These are phyloP conservation scores for Jacaranda mimosifolia DNA, from an alignment of 257 asterid genomes.

Conservation along the genomic window DNA sequence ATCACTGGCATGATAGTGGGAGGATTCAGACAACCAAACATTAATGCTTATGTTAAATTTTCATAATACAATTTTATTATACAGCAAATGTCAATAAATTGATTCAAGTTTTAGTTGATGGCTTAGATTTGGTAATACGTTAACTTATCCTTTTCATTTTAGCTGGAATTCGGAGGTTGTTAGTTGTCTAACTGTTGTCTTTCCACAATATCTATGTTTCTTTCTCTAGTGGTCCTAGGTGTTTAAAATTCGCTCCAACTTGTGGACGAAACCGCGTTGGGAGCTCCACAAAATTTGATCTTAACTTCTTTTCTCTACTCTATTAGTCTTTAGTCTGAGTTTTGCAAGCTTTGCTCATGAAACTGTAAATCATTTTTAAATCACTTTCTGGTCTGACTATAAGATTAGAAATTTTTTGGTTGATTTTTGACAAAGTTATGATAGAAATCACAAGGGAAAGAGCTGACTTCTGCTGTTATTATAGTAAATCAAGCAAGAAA, in stretches of 20 bases:
- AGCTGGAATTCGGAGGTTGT: too few species aligned
- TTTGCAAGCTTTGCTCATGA: too few species aligned
- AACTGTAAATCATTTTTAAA: neutral
- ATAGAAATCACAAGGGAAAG: neutral
- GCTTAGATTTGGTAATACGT: too few species aligned
- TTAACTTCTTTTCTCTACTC: too few species aligned
- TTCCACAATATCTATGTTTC: neutral
- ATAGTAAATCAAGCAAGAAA: neutral
- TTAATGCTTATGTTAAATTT: neutral
- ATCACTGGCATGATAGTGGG: neutral
- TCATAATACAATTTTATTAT: too few species aligned
- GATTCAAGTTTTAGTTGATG: too few species aligned
- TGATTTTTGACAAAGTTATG: neutral
- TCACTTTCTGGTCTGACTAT: neutral
- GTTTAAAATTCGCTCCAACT: neutral
- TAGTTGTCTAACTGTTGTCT: neutral
- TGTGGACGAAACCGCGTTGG: too few species aligned
- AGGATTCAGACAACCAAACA: too few species aligned
- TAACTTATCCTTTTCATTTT: too few species aligned
- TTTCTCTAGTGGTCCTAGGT: neutral
- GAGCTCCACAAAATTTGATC: too few species aligned
- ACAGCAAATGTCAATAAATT: too few species aligned
- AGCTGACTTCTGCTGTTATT: neutral
- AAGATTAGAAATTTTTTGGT: neutral
- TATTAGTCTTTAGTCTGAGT: too few species aligned